These are phyloP conservation scores for Piper betle DNA, from an alignment of 164 flowering plant genomes.

Conservation along the genomic window DNA sequence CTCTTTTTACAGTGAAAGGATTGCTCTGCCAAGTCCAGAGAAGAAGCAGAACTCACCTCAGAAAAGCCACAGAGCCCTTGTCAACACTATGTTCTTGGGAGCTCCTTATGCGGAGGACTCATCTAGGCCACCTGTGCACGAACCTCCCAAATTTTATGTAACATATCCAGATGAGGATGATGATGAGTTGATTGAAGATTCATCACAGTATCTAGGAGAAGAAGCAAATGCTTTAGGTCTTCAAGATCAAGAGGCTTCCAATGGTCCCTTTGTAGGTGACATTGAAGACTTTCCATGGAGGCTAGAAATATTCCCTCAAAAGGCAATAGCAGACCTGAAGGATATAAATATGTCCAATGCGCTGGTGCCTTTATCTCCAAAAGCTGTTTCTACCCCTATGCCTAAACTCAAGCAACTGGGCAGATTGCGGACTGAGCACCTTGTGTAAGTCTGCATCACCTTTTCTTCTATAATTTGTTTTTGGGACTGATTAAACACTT, in stretches of 20 bases:
- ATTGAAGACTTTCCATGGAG: slow-evolving; percentile 49
- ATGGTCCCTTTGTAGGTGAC: slow-evolving; percentile 7
- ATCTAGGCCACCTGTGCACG: background rate
- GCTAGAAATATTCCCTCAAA: slow-evolving; percentile 37
- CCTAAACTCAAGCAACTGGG: slow-evolving; percentile 42
- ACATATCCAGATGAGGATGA: slow-evolving; percentile 14
- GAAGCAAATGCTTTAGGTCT: background rate
- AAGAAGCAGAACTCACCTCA: slow-evolving; percentile 29
- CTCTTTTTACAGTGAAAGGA: slow-evolving; percentile 51
- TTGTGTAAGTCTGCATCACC: slow-evolving; percentile 15
- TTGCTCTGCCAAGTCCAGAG: slow-evolving; percentile 77
- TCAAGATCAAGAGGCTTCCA: slow-evolving; percentile 22
- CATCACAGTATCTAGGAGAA: background rate
- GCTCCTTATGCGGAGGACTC: background rate
- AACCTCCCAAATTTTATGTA: background rate
- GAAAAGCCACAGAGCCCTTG: slow-evolving; percentile 6
- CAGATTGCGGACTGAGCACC: slow-evolving; percentile 60
- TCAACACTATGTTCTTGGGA: background rate
- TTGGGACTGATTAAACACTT: background rate
- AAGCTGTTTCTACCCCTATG: slow-evolving; percentile 41
- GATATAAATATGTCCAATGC: slow-evolving; percentile 67
- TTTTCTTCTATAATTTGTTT: too few species aligned
- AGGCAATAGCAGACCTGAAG: slow-evolving; percentile 31
- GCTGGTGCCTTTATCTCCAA: slow-evolving; percentile 37
- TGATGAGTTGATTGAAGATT: background rate